Evolutionary conservation across 202 grass and related monocot species (phyloP).

Genomic region (Cymbopogon flexuosus): DNA sequence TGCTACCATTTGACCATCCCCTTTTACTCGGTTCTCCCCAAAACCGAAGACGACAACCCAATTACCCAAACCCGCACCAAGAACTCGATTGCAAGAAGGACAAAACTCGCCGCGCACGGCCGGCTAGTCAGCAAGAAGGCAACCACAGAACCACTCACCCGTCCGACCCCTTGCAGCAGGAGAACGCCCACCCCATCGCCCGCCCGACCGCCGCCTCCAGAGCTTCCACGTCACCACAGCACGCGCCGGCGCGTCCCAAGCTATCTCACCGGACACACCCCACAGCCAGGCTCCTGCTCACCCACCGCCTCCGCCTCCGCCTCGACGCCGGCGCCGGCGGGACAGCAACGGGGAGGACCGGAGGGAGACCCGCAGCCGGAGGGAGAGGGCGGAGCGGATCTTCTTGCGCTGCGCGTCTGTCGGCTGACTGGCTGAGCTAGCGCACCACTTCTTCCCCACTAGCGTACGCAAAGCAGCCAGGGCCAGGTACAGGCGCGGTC

Average conservation of each 20-base stretch:
- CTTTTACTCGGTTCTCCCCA: not conserved
- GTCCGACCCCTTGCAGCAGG: conserved; percentile 40
- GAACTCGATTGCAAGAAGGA: not conserved
- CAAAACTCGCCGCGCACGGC: not conserved
- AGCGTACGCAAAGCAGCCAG: conserved; percentile 29
- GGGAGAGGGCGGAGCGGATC: not conserved
- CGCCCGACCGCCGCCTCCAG: not conserved
- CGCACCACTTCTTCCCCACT: conserved; percentile 21
- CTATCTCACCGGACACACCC: not conserved
- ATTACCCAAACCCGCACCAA: not conserved
- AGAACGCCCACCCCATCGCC: conserved; percentile 33
- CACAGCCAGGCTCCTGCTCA: not conserved
- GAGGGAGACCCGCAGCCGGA: too few relatives aligned
- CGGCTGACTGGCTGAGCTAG: not conserved
- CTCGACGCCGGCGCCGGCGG: not conserved
- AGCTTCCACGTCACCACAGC: not conserved
- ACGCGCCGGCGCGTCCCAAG: not conserved
- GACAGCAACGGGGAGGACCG: not conserved
- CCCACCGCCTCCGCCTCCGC: not conserved
- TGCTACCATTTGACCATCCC: not conserved
- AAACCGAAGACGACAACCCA: not conserved
- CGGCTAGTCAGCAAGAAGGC: not conserved
- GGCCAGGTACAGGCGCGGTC: conserved; percentile 17
- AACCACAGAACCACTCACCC: conserved; percentile 28
- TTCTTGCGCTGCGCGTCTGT: not conserved